phyloP scores from a whole-genome alignment of 2,329 filamentous ascomycete genomes.

The Dryadomyces sulphureus region DNA sequence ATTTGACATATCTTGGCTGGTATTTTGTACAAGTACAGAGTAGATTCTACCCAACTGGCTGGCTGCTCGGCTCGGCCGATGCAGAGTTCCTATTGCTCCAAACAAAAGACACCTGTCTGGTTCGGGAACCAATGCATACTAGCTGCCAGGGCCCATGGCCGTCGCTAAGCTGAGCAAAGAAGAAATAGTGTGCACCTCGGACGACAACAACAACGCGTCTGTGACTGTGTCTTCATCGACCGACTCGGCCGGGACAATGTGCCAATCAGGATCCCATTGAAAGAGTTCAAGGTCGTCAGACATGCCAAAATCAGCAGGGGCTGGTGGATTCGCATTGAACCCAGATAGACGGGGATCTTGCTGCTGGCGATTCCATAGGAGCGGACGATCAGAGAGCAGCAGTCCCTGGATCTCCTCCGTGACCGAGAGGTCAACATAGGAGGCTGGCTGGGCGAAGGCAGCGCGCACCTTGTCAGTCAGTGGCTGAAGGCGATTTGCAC shows the following conservation, averaged over 20 bases:
- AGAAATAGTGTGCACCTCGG: background rate
- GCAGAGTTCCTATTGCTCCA: background rate
- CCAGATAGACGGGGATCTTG: background rate
- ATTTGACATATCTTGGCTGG: background rate
- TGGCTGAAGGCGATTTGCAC: background rate
- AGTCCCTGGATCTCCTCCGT: background rate
- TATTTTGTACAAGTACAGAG: background rate
- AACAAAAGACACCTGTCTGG: background rate
- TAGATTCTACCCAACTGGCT: too few relatives aligned
- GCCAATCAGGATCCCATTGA: constrained; percentile 3
- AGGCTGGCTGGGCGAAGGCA: background rate
- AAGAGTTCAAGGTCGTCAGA: constrained; percentile 2
- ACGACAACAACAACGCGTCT: background rate
- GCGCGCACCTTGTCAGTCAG: background rate
- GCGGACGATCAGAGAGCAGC: constrained; percentile 1
- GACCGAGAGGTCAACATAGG: background rate
- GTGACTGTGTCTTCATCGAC: background rate
- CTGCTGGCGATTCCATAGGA: background rate
- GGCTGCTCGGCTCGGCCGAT: background rate
- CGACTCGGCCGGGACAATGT: background rate
- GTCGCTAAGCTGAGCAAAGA: background rate
- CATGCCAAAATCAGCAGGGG: background rate
- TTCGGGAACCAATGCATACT: background rate
- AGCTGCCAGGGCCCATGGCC: background rate
- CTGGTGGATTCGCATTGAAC: background rate